Base-by-base conservation (phyloP, 331 rosid genomes). In the Pyrus hybrid region DNA sequence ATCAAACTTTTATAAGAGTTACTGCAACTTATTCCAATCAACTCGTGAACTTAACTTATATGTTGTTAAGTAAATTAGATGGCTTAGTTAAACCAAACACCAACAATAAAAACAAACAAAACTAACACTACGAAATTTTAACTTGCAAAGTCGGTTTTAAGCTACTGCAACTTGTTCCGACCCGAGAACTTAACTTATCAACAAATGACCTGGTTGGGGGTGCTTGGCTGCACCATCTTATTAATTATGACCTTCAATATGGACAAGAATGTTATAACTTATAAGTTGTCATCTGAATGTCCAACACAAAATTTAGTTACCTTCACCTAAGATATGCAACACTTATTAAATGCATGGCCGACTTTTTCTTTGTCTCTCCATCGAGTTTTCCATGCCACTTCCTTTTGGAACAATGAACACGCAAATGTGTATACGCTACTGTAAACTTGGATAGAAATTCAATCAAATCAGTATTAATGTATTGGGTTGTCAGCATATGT, bases 201-300 rank as follows among this genome's bases (percentile, higher is more conserved):
- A 74, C 76, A 74, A n/a, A 74, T 74, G 69, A 61, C 73, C 56
- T 80, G 65, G 45, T 57, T 61, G 67, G 47, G 67, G 75, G 18
- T 51, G 47, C 29, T 68, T 37, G 29, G 45, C 5, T 68, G 14
- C 13, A 35, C 64, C 62, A 43, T 25, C 61, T 23, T 16, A 69
- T 69, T 25, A 69, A n/a, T 2, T 14, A 76, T 45, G 28, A 53
- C 35, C 35, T 22, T 76, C 56, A 63, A 14, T 76, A 53, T n/a
- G 17, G 56, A 66, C 73, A 76, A 66, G 26, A 43, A 8, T 30
- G 21, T 64, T 64, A 64, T 41, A 41, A 41, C 47, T 41, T 41
- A 41, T 8, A 49, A 17, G 21, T 22, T 53, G 26, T 65, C 25
- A 0, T 64, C 9, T 30, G 43, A 64, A 29, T 30, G 37, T 17